Evolutionary conservation across 306 rosid genomes (phyloP).

Genomic region (Spatholobus suberectus): DNA sequence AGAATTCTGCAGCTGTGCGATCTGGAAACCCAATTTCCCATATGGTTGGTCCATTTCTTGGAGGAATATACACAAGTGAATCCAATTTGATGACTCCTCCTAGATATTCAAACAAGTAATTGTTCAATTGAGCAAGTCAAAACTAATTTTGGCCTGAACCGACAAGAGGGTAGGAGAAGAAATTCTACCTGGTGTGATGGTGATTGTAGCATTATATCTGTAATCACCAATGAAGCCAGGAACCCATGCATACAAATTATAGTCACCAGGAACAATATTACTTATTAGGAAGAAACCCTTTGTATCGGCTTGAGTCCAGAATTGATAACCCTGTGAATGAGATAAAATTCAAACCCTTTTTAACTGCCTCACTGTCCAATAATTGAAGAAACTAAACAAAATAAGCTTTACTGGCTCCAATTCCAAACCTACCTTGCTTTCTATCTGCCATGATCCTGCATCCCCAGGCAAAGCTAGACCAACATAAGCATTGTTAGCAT

Average conservation of each 20-base stretch:
- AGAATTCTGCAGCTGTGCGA: slow-evolving; percentile 76
- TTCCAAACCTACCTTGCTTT: slow-evolving; percentile 64
- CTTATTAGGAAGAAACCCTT: slow-evolving; percentile 63
- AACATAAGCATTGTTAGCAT: slow-evolving; percentile 56
- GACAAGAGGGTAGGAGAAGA: background rate
- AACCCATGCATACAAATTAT: slow-evolving; percentile 80
- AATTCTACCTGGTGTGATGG: slow-evolving; percentile 53
- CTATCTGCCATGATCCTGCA: slow-evolving; percentile 84
- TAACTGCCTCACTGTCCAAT: background rate
- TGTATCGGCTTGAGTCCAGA: slow-evolving; percentile 70
- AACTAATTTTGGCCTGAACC: background rate
- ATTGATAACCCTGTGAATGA: slow-evolving; percentile 78
- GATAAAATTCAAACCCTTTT: slow-evolving; percentile 34
- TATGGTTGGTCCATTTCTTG: slow-evolving; percentile 80
- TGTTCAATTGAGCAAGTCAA: background rate
- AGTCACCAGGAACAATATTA: slow-evolving; percentile 74
- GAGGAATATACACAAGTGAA: slow-evolving; percentile 54
- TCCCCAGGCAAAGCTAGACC: slow-evolving; percentile 81
- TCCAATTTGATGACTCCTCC: slow-evolving; percentile 51
- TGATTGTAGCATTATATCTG: slow-evolving; percentile 52
- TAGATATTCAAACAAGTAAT: slow-evolving; percentile 31
- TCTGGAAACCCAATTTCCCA: slow-evolving; percentile 99
- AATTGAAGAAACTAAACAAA: background rate
- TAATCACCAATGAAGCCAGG: slow-evolving; percentile 88
- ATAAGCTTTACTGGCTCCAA: background rate